phyloP scores from a whole-genome alignment of 176 grass and related monocot genomes.

The Aegilops longissima region DNA sequence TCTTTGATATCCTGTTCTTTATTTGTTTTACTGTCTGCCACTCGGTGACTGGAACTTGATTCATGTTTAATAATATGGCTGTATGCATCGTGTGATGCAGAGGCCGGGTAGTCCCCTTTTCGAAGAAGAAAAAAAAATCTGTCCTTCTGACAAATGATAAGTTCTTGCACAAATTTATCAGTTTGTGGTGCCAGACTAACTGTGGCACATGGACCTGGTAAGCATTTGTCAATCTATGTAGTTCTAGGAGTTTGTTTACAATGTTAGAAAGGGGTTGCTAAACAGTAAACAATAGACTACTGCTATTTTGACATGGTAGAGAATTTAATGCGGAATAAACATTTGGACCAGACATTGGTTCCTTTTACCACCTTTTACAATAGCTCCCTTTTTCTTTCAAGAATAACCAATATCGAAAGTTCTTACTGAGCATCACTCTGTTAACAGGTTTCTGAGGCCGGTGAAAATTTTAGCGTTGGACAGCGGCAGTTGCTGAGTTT shows the following conservation, averaged over 20 bases:
- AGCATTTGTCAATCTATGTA: background rate
- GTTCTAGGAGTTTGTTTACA: background rate
- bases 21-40: background rate
- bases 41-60: no score
- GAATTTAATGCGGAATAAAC: background rate
- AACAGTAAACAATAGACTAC: slow-evolving; percentile 29
- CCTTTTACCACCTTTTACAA: background rate
- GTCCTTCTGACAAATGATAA: background rate
- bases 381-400: background rate
- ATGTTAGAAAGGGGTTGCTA: background rate
- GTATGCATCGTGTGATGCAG: no score
- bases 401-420: background rate
- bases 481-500: slow-evolving; percentile 90
- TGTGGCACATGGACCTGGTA: background rate
- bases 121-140: background rate
- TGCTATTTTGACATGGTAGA: background rate
- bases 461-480: slow-evolving; percentile 99
- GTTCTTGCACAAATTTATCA: background rate
- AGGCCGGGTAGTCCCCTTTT: no score
- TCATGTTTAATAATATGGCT: no score
- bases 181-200: slow-evolving; percentile 10
- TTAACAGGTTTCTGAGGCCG: slow-evolving; percentile 83
- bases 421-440: background rate
- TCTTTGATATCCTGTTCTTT: slow-evolving; percentile 3
- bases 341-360: background rate